A percentile compares a stretch with the other conserved stretches of the same genome.
These are phyloP conservation scores for Amyloporia xantha DNA, from an alignment of 768 basidiomycete species.

Conservation along the genomic window DNA sequence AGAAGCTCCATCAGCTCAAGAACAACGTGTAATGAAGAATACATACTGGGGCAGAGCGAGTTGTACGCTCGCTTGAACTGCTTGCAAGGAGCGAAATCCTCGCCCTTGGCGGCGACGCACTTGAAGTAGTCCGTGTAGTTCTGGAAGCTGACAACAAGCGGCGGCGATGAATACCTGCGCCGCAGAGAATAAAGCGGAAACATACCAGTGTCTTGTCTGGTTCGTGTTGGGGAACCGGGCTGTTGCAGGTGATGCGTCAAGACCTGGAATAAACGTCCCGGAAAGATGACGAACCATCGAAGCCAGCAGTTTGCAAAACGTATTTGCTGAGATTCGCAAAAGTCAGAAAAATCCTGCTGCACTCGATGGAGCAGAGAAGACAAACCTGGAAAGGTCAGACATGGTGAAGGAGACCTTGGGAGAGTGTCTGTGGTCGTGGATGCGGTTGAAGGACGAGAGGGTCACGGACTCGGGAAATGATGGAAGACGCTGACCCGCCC, in stretches of 20 bases:
- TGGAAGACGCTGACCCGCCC: slow-evolving; percentile 4
- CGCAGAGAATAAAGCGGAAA: slow-evolving; percentile 7
- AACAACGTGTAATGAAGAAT: slow-evolving; percentile 1
- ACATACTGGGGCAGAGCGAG: slow-evolving; percentile 96
- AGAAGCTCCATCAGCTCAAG: slow-evolving; percentile 1
- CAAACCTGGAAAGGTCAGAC: slow-evolving; percentile 49
- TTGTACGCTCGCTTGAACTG: slow-evolving; percentile 96
- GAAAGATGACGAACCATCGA: slow-evolving; percentile 59
- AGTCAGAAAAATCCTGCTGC: not conserved
- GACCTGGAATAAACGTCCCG: slow-evolving; percentile 4
- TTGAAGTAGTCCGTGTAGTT: slow-evolving; percentile 99
- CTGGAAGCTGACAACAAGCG: slow-evolving; percentile 58
- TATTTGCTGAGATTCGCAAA: slow-evolving; percentile 59
- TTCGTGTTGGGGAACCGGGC: slow-evolving; percentile 88
- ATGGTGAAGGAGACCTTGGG: slow-evolving; percentile 37
- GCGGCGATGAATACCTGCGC: not conserved
- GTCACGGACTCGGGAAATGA: slow-evolving; percentile 1
- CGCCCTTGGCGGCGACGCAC: slow-evolving; percentile 93
- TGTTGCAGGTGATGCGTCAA: slow-evolving; percentile 25
- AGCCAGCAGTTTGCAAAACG: slow-evolving; percentile 90
- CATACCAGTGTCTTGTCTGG: slow-evolving; percentile 95
- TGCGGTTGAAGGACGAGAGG: not conserved
- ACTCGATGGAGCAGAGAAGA: slow-evolving; percentile 14
- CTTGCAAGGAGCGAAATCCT: slow-evolving; percentile 97
- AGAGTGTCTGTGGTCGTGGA: not conserved